Evolutionary conservation across 352 stramenopile genomes (phyloP).

Genomic region (Phytophthora pseudosyringae): DNA sequence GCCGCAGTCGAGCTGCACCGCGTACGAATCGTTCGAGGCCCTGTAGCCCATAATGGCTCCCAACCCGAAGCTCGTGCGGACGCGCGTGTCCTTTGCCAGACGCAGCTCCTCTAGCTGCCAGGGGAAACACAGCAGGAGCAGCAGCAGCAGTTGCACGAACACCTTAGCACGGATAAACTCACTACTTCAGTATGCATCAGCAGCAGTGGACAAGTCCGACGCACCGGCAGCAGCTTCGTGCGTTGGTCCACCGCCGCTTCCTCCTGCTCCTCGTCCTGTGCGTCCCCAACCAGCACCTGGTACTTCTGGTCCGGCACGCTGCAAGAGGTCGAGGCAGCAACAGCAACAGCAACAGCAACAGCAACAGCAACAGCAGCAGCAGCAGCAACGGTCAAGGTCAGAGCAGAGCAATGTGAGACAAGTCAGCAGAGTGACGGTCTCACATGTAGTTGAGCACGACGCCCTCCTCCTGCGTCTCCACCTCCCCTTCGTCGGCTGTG

Average conservation of each 20-base stretch:
- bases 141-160: neutral
- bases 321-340: neutral
- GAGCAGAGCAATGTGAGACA: neutral
- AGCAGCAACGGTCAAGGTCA: neutral
- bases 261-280: neutral
- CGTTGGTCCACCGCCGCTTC: slow-evolving; percentile 5
- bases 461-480: slow-evolving; percentile 1
- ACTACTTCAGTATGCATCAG: neutral
- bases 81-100: slow-evolving; percentile 32
- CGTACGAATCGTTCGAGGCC: slow-evolving; percentile 42
- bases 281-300: slow-evolving; percentile 19
- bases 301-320: slow-evolving; percentile 44
- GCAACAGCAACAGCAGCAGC: neutral
- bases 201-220: slow-evolving; percentile 5
- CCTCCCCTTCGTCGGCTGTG: too few relatives aligned
- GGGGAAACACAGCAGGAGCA: neutral
- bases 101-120: slow-evolving; percentile 38
- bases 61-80: slow-evolving; percentile 36
- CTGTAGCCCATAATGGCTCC: slow-evolving; percentile 33
- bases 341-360: too few relatives aligned
- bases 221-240: slow-evolving; percentile 49
- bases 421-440: slow-evolving; percentile 1
- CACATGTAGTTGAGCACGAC: slow-evolving; percentile 39
- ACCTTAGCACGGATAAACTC: neutral
- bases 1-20: slow-evolving; percentile 41